Base-by-base conservation (phyloP, 176 grass and related monocot species). In the Bothriochloa decipiens region DNA sequence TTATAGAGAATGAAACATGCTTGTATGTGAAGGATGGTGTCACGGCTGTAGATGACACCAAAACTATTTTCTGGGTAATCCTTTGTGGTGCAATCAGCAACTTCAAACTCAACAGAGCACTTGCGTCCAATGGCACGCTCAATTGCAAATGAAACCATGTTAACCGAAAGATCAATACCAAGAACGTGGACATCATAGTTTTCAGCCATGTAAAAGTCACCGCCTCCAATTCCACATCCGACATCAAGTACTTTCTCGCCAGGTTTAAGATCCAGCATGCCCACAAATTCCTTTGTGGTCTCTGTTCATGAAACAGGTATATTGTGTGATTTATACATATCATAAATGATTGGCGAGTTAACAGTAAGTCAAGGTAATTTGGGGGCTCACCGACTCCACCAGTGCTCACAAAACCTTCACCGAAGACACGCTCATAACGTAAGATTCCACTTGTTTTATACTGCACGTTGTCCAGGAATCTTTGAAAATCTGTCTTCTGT, bases 21-120 rank as follows among this genome's bases (percentile, higher is more conserved):
- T 29, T 96, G 93, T 84, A 99, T 96, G 83, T 99, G 96, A 72
- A 99, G 96, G 70, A 99, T 96, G 52, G 96, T 96, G 87, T 99
- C 96, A 49, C 96, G 91, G 83, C 96, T 99, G 80, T 99, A 99
- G 77, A 96, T 92, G 27, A 94, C 93, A 55, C 96, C 93, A 15
- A 99, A 99, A 41, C 88, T 86, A 60, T 87, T 86, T n/a, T 89
- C 88, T 16, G 87, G 65, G 62, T 99, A 99, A 82, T 70, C 73
- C 89, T 92, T 99, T 41, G 92, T 99, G 52, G 96, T 99, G 68
- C 96, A 99, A 42, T 99, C 96, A 63, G 91, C 81, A 73, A 99
- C 96, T 78, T 99, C 96, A 91, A 99, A 99, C 71, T 99, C 96
- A 70, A 96, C 91, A 15, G 88, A 79, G 81, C 96, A 99, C 6